These are phyloP conservation scores for Halteria grandinella DNA, from an alignment of 73 alveolate species.

Conservation along the genomic window DNA sequence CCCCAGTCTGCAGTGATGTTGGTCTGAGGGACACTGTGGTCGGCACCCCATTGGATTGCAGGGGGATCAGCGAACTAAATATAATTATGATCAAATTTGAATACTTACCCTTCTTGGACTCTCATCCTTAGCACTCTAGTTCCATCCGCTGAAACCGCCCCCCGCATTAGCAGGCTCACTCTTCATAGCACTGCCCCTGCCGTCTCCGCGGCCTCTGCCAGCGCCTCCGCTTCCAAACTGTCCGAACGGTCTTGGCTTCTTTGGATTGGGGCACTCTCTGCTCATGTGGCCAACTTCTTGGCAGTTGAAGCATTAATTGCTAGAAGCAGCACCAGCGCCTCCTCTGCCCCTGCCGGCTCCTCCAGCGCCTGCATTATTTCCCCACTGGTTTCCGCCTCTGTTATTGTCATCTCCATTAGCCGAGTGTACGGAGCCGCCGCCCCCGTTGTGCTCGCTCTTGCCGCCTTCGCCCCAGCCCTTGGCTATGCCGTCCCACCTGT, in stretches of 20 bases:
- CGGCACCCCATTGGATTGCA: background rate
- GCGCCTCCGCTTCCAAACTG: slow-evolving; percentile 45
- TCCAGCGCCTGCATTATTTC: background rate
- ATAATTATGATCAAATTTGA: background rate
- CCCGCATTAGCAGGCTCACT: slow-evolving; percentile 8
- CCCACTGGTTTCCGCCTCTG: slow-evolving; percentile 7
- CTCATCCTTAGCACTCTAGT: background rate
- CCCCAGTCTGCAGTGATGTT: too few relatives aligned
- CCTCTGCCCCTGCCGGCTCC: background rate
- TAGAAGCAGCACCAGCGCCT: slow-evolving; percentile 24
- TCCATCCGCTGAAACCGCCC: background rate
- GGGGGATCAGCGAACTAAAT: background rate
- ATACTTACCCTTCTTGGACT: slow-evolving; percentile 2
- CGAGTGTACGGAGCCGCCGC: slow-evolving; percentile 15
- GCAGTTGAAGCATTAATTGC: slow-evolving; percentile 21
- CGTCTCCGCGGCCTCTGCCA: slow-evolving; percentile 12
- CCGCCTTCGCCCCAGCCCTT: too few relatives aligned
- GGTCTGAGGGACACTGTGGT: too few relatives aligned
- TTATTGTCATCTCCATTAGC: background rate
- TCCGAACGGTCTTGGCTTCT: slow-evolving; percentile 23
- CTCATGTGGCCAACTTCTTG: slow-evolving; percentile 31
- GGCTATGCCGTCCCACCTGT: slow-evolving; percentile 23
- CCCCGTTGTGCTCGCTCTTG: too few relatives aligned
- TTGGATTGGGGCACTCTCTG: slow-evolving; percentile 21
- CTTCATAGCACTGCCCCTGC: slow-evolving; percentile 25